phyloP scores from a whole-genome alignment of 805 yeast genomes.

The Wickerhamiella kurtzmanii region DNA sequence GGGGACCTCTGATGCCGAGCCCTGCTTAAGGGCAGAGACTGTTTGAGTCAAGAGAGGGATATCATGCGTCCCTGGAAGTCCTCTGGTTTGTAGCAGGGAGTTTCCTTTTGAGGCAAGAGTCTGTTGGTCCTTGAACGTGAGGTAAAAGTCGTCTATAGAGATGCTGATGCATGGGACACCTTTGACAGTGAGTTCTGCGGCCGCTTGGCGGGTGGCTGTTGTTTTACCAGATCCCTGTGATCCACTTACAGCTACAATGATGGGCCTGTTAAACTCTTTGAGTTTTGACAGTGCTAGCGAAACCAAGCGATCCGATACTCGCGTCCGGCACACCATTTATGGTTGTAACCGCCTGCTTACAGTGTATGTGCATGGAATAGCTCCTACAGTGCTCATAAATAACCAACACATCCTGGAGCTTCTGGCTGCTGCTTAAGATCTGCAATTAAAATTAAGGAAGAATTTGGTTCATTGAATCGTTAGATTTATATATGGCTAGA shows the following conservation, averaged over 20 bases:
- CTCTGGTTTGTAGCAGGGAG: slow-evolving; percentile 58
- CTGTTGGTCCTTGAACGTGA: slow-evolving; percentile 49
- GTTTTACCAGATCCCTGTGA: slow-evolving; percentile 31
- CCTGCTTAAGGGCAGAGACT: slow-evolving; percentile 25
- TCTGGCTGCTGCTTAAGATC: too few species aligned
- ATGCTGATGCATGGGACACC: slow-evolving; percentile 30
- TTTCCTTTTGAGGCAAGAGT: slow-evolving; percentile 35
- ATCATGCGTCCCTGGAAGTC: slow-evolving; percentile 93
- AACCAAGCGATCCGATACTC: background rate
- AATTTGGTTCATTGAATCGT: background rate
- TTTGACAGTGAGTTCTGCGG: slow-evolving; percentile 19
- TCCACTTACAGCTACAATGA: slow-evolving; percentile 24
- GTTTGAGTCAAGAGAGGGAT: slow-evolving; percentile 26
- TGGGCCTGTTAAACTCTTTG: background rate
- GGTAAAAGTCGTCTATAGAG: slow-evolving; percentile 80
- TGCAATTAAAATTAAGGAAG: too few species aligned
- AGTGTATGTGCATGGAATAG: background rate
- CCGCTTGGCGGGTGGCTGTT: slow-evolving; percentile 20
- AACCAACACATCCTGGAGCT: too few species aligned
- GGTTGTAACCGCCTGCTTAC: background rate
- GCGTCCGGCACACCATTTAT: too few species aligned
- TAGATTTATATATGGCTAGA: background rate
- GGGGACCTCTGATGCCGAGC: slow-evolving; percentile 36
- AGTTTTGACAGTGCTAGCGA: background rate
- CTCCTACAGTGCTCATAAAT: too few species aligned